Conservation (phyloP, 2,329 filamentous ascomycete species). For the Nemania abortiva region DNA sequence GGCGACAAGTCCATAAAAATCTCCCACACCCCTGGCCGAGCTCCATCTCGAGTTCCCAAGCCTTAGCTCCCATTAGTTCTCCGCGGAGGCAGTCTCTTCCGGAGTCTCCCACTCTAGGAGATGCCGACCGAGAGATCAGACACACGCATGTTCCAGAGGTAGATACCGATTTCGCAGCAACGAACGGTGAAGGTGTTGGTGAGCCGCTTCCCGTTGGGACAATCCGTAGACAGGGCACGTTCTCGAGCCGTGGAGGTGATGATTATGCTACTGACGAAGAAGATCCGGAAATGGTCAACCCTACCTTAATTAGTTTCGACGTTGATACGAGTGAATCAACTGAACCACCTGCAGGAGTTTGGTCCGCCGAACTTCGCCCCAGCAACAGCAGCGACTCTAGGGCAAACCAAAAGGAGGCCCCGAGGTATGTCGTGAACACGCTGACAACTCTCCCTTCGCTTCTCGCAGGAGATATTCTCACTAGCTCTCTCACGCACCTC, state of each 20-base stretch:
- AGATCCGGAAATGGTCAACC: constrained; percentile 65
- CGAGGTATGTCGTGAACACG: constrained; percentile 60
- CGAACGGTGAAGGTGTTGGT: constrained; percentile 49
- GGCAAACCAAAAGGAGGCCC: constrained; percentile 51
- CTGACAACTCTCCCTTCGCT: constrained; percentile 64
- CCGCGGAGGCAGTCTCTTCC: constrained; percentile 43
- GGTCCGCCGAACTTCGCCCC: constrained; percentile 70
- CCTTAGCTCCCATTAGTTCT: constrained; percentile 17
- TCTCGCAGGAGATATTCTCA: constrained; percentile 62
- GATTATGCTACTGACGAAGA: constrained; percentile 69
- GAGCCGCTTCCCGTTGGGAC: constrained; percentile 51
- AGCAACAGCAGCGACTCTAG: constrained; percentile 55
- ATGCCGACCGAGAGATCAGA: constrained; percentile 50
- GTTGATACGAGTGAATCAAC: constrained; percentile 68
- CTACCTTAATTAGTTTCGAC: constrained; percentile 71
- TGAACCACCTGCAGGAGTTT: constrained; percentile 64
- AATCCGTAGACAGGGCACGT: constrained; percentile 59
- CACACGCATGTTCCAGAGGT: constrained; percentile 42
- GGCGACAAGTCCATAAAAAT: constrained; percentile 54
- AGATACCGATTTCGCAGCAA: constrained; percentile 44
- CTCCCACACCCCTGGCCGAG: constrained; percentile 53
- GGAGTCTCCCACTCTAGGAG: constrained; percentile 51
- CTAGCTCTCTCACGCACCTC: constrained; percentile 58
- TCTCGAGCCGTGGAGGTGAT: constrained; percentile 58
- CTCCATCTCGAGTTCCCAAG: constrained; percentile 28